These are phyloP conservation scores for Cryptococcus sp. DNA, from an alignment of 1,284 basidiomycete genomes.

Conservation along the genomic window DNA sequence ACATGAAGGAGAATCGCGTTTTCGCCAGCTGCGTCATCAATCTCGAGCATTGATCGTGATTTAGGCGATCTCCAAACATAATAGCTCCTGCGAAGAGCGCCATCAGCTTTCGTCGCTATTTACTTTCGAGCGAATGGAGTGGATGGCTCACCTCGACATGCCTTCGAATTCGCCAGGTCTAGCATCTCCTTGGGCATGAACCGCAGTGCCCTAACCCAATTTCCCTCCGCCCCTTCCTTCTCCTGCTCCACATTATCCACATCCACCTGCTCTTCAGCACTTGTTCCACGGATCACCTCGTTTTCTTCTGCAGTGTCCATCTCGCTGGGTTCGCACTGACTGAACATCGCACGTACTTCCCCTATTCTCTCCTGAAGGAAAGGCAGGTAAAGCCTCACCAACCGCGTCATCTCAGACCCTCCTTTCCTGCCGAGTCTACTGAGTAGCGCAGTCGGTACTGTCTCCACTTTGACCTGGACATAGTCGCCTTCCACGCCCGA, in stretches of 20 bases:
- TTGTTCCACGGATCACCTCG: not conserved
- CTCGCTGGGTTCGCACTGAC: not conserved
- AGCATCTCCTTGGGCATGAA: conserved; percentile 76
- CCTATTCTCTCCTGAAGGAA: conserved; percentile 27
- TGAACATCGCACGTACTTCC: conserved; percentile 40
- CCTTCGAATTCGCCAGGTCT: conserved; percentile 86
- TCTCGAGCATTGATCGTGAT: conserved; percentile 65
- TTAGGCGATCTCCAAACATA: conserved; percentile 91
- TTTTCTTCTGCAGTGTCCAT: not conserved
- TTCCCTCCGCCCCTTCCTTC: conserved; percentile 49
- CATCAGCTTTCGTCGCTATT: not conserved
- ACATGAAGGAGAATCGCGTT: conserved; percentile 84
- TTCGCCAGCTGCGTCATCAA: conserved; percentile 68
- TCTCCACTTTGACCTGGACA: conserved; percentile 44
- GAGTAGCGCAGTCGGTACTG: conserved; percentile 45
- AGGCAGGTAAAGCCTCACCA: conserved; percentile 40
- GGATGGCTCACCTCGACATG: conserved; percentile 72
- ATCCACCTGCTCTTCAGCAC: not conserved
- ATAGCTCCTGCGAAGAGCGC: conserved; percentile 68
- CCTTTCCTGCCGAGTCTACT: conserved; percentile 36
- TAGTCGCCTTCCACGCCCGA: conserved; percentile 33
- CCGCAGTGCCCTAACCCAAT: conserved; percentile 71
- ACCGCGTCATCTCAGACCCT: conserved; percentile 36
- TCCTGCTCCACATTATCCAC: not conserved
- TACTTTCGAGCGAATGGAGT: not conserved